Conservation (phyloP, 1,284 basidiomycete species). For the Heterobasidion parviporum region DNA sequence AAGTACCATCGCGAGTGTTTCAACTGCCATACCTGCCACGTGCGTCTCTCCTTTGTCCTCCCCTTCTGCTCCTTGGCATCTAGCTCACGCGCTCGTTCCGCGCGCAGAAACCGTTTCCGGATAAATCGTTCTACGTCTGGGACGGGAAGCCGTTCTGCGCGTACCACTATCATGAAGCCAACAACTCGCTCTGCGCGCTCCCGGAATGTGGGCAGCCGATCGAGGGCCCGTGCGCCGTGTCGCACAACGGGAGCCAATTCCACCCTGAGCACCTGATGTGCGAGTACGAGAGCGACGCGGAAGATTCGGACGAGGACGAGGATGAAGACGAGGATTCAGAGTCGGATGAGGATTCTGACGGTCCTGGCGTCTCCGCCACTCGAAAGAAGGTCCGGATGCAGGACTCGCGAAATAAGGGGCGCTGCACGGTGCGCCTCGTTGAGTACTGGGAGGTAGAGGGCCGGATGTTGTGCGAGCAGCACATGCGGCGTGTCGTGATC, state of each 20-base stretch:
- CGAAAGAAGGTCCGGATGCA: too few relatives aligned
- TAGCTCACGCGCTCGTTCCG: conserved; percentile 2
- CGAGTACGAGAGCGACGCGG: conserved; percentile 43
- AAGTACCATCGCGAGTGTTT: conserved; percentile 90
- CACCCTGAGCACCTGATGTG: conserved; percentile 81
- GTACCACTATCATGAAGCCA: conserved; percentile 86
- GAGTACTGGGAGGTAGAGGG: conserved; percentile 87
- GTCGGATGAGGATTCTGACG: not conserved
- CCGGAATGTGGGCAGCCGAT: conserved; percentile 77
- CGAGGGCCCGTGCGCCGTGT: conserved; percentile 84
- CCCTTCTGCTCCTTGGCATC: conserved; percentile 2
- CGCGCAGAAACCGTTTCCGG: conserved; percentile 74
- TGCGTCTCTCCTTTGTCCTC: conserved; percentile 34
- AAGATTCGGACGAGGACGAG: conserved; percentile 2
- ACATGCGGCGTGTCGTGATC: conserved; percentile 34
- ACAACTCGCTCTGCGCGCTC: conserved; percentile 78
- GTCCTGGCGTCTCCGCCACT: too few relatives aligned
- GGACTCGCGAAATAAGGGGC: not conserved
- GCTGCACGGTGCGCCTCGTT: conserved; percentile 50
- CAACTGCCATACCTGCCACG: conserved; percentile 67
- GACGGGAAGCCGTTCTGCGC: conserved; percentile 83
- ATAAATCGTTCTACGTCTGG: conserved; percentile 82
- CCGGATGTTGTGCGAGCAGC: conserved; percentile 73
- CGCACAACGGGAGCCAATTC: conserved; percentile 67
- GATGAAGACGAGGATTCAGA: not conserved